Base-by-base conservation (phyloP, 1,284 basidiomycete genomes). In the Xerocomus nothofagi region DNA sequence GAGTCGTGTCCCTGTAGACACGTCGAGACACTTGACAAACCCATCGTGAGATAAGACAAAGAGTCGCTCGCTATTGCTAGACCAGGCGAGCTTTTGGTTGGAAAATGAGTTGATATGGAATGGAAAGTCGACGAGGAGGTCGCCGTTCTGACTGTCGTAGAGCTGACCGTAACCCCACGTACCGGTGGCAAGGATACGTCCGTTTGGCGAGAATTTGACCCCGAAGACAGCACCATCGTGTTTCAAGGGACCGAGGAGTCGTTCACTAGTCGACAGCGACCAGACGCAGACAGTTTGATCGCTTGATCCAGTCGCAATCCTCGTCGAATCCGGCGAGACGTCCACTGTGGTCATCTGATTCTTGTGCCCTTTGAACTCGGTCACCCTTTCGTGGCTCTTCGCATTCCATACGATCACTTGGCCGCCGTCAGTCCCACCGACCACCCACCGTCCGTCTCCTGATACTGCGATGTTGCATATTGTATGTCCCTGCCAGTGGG, bases 201-300 rank as follows among this genome's bases (percentile, higher is more conserved):
- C 55, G 10, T 41, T 23, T 4, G 54, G 51, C 5, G 55, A 57
- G 14, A 57, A 53, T 20, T 41, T 54, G 33, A 33, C 31, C 2
- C 36, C 52, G 6, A 36, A 26, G 10, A 58, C 6, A 6, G 26
- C 4, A 4, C 7, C 1, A 3, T 10, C 6, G 7, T 38, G 44
- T 15, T 18, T 4, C 4, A 33, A 6, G 2, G 48, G 30, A 0
- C 23, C 34, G 3, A 58, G 31, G 0, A 55, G 29, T 14, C 30
- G 52, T 15, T 38, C 1, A 5, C 27, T 14, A 8, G n/a, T 18
- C 2, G 44, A 15, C 10, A 57, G 32, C 11, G 38, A 44, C 54
- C 56, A 55, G 30, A 57, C 27, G 9, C 41, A 44, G 17, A 20
- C 4, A 21, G 51, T 38, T 18, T 20, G 12, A 27, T 57, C 50